A percentile compares a stretch with the other conserved stretches of the same genome.
Evolutionary conservation across 768 basidiomycete species (phyloP).

Genomic region (Albatrellus ellisii): DNA sequence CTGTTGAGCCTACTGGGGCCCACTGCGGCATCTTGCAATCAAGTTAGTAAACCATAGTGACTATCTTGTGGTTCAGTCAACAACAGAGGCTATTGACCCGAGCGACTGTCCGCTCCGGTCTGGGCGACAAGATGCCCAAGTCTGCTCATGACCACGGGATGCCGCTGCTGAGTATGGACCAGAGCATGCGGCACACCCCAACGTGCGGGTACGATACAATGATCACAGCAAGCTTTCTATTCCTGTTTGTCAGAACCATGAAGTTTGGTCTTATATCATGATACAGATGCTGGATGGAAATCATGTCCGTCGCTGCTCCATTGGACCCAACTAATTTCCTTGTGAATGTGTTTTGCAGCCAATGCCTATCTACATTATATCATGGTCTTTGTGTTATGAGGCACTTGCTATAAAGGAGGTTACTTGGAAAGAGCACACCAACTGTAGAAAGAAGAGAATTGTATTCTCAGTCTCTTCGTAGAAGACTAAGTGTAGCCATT

Average conservation of each 20-base stretch:
- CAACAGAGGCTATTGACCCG: too few relatives aligned
- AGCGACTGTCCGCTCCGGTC: constrained; percentile 58
- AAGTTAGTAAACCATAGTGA: too few relatives aligned
- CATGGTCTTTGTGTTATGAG: too few relatives aligned
- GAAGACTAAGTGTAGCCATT: too few relatives aligned
- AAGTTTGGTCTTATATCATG: constrained; percentile 1
- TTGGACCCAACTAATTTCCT: constrained; percentile 58
- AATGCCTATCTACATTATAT: too few relatives aligned
- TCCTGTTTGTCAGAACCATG: neutral
- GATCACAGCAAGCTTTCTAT: constrained; percentile 45
- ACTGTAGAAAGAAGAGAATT: too few relatives aligned
- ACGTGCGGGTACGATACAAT: constrained; percentile 67
- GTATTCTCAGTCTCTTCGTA: too few relatives aligned
- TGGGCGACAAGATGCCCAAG: constrained; percentile 86
- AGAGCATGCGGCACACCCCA: constrained; percentile 27
- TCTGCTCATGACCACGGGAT: constrained; percentile 36
- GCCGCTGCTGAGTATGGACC: constrained; percentile 41
- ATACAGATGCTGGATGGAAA: constrained; percentile 69
- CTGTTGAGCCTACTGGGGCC: too few relatives aligned
- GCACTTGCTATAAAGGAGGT: too few relatives aligned
- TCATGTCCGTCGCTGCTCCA: constrained; percentile 53
- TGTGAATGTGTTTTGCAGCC: constrained; percentile 50
- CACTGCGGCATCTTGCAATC: too few relatives aligned
- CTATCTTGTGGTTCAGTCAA: too few relatives aligned
- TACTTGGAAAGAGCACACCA: too few relatives aligned